These are phyloP conservation scores for Blastobotrys raffinosifermentans DNA, from an alignment of 1,139 yeast species.

Conservation along the genomic window DNA sequence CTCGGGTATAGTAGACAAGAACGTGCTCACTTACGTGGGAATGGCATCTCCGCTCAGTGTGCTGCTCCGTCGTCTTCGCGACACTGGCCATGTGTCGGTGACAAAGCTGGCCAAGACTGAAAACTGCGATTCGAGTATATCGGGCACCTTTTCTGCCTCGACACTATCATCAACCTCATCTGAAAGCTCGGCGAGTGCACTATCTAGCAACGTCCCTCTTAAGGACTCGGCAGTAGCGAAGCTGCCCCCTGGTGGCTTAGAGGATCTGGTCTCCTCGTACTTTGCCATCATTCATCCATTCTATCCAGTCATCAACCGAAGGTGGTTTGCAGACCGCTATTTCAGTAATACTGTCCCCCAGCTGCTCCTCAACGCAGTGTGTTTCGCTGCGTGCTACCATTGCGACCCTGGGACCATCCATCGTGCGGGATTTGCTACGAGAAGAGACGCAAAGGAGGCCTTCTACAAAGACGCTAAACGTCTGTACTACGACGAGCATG, in stretches of 20 bases:
- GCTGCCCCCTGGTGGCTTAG: too few species aligned
- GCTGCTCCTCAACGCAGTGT: slow-evolving; percentile 13
- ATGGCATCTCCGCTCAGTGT: slow-evolving; percentile 14
- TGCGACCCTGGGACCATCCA: slow-evolving; percentile 10
- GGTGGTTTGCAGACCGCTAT: slow-evolving; percentile 14
- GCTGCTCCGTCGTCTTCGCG: slow-evolving; percentile 12
- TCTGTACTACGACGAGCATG: slow-evolving; percentile 9
- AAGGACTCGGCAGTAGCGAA: too few species aligned
- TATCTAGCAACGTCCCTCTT: too few species aligned
- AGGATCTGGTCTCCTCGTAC: slow-evolving; percentile 8
- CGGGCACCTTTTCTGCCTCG: too few species aligned
- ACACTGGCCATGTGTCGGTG: slow-evolving; percentile 17
- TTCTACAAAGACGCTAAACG: slow-evolving; percentile 13
- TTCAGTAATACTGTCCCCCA: slow-evolving; percentile 5
- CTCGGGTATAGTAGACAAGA: slow-evolving; percentile 5
- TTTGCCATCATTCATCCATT: slow-evolving; percentile 15
- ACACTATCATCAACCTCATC: slow-evolving; percentile 8
- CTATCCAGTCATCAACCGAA: slow-evolving; percentile 15
- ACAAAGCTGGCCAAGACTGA: too few species aligned
- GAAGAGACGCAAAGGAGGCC: slow-evolving; percentile 11
- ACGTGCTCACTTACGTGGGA: slow-evolving; percentile 12
- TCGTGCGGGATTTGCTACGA: slow-evolving; percentile 10
- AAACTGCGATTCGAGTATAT: too few species aligned
- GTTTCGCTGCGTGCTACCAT: slow-evolving; percentile 17
- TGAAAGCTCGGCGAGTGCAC: slow-evolving; percentile 2